Evolutionary conservation across 2,329 filamentous ascomycete species (phyloP), one percentile per base, ranked within the genome.

Genomic region (Fusarium camptoceras): DNA sequence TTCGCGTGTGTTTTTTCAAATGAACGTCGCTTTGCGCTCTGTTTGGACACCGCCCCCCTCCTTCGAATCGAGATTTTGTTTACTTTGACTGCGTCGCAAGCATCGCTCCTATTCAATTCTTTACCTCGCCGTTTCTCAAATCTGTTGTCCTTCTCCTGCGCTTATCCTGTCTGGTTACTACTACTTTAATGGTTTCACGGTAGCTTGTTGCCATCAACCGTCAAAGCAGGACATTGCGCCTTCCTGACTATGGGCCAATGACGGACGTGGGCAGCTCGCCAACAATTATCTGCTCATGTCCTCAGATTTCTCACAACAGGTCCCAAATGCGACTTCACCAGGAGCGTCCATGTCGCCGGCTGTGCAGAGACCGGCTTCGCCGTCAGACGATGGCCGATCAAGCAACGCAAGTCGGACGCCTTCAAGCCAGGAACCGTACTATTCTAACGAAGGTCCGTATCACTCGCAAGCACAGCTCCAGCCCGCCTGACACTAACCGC

Each of bases 361-460:
- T 61, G 68, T 59, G 43, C 62, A 66, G 28, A 64, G 59, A 65
- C 64, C 66, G 63, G 59, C 55, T 22, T 73, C 75, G 37, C 73
- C 71, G 44, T 73, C 73, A 6, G 72, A 78, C 30, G 74, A 78
- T 71, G 76, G 68, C 49, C 68, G 65, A 44, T 74, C 72, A n/a
- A 76, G 70, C 53, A 72, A 72, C 58, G 65, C 72, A 43, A 78
- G 76, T 63, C 71, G 57, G 55, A 72, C 72, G 55, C 69, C 64
- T n/a, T 75, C 75, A 34, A 75, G 70, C 54, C 72, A 75, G 41
- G 78, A 80, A 46, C 74, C 81, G 16, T 86, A 85, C 73, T 89
- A 91, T 73, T 87, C 87, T 57, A 89, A 91, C 73, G 81, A 89
- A 81, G 89, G 89, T 89, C 30, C 55, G 73, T 67, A 51, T 59